A percentile compares a stretch with the other conserved stretches of the same genome.
phyloP scores from a whole-genome alignment of 441 rosid genomes.

The Croton setiger region DNA sequence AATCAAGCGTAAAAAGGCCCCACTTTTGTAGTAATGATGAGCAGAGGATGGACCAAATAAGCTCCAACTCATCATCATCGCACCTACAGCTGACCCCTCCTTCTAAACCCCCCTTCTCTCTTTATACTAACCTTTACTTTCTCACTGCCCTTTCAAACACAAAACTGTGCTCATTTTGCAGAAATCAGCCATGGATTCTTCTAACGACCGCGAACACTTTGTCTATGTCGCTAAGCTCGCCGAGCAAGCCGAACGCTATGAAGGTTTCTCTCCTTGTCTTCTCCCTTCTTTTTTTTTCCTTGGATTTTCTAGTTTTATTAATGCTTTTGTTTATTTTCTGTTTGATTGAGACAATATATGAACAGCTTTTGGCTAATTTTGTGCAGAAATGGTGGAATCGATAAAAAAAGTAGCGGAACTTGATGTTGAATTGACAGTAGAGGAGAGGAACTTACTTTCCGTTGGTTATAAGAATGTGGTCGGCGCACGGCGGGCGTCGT shows the following conservation, averaged over 20 bases:
- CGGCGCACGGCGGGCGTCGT: slow-evolving; percentile 28
- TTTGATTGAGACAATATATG: neutral
- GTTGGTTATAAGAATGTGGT: slow-evolving; percentile 38
- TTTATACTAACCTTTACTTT: neutral
- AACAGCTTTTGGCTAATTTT: neutral
- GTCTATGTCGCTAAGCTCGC: slow-evolving; percentile 31
- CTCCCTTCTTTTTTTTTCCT: neutral
- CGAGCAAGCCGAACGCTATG: slow-evolving; percentile 35
- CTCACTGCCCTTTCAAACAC: neutral
- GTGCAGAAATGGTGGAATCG: slow-evolving; percentile 34
- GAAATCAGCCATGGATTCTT: slow-evolving; percentile 25
- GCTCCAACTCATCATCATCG: neutral
- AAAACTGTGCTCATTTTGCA: neutral
- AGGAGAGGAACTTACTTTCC: slow-evolving; percentile 34
- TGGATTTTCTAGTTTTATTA: neutral
- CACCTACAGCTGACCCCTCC: neutral
- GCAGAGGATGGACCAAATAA: too few relatives aligned
- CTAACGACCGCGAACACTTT: slow-evolving; percentile 24
- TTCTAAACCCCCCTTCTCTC: neutral
- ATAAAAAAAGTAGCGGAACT: slow-evolving; percentile 28
- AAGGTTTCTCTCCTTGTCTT: slow-evolving; percentile 12
- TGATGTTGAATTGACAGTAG: slow-evolving; percentile 27
- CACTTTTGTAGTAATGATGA: too few relatives aligned
- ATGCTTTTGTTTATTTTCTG: neutral
- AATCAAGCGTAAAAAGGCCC: too few relatives aligned